A percentile compares a stretch with the other conserved stretches of the same genome.
phyloP scores from a whole-genome alignment of 805 yeast species.

The Yamadazyma sp. region DNA sequence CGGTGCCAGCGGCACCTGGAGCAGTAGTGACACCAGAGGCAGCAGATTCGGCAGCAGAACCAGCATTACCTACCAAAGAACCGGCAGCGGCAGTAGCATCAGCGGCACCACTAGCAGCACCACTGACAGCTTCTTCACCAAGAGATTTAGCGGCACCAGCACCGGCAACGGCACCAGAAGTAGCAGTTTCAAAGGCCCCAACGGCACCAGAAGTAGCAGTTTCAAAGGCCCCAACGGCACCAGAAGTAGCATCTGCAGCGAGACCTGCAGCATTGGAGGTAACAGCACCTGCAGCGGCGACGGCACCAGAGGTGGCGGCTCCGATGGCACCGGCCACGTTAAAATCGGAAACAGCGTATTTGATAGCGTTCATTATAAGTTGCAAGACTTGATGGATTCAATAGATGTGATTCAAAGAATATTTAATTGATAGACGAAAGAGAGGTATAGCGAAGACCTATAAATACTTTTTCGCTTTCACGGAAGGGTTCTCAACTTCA shows the following conservation, averaged over 20 bases:
- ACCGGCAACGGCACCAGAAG: slow-evolving; percentile 17
- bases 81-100: slow-evolving; percentile 11
- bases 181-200: slow-evolving; percentile 16
- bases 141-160: slow-evolving; percentile 15
- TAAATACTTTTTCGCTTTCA: slow-evolving; percentile 1
- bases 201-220: slow-evolving; percentile 14
- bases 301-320: slow-evolving; percentile 8
- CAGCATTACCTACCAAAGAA: slow-evolving; percentile 11
- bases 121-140: slow-evolving; percentile 17
- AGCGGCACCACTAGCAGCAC: slow-evolving; percentile 12
- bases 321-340: slow-evolving; percentile 7
- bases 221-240: slow-evolving; percentile 5
- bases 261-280: slow-evolving; percentile 7
- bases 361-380: slow-evolving; percentile 30
- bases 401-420: not conserved
- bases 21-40: slow-evolving; percentile 17
- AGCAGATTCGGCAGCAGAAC: slow-evolving; percentile 10
- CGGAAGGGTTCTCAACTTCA: slow-evolving; percentile 15
- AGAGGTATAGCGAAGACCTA: too few relatives aligned
- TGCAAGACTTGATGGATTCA: too few relatives aligned
- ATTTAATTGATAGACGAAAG: not conserved
- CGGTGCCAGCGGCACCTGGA: slow-evolving; percentile 18
- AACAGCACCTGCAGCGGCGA: slow-evolving; percentile 12
- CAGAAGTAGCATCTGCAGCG: slow-evolving; percentile 11
- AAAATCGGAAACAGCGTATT: slow-evolving; percentile 28